phyloP scores from a whole-genome alignment of 1,284 basidiomycete genomes.

The Anthracocystis walkeri region DNA sequence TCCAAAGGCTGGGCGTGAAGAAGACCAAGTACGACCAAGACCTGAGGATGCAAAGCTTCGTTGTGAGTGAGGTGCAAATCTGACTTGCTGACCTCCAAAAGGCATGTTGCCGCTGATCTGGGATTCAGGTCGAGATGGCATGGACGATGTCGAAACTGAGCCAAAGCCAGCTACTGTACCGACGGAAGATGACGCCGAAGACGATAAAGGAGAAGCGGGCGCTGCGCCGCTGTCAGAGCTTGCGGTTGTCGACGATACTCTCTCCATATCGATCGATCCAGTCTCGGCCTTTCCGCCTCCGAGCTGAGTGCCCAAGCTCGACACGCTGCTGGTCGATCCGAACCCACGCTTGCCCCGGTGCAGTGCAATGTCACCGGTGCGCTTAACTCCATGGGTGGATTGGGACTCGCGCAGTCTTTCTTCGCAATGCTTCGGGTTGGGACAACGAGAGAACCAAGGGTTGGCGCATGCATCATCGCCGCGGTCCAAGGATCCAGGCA shows the following conservation, averaged over 20 bases:
- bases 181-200: slow-evolving; percentile 29
- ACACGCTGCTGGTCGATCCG: slow-evolving; percentile 42
- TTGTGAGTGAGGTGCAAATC: slow-evolving; percentile 22
- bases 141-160: slow-evolving; percentile 14
- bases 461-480: slow-evolving; percentile 58
- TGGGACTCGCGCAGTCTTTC: slow-evolving; percentile 20
- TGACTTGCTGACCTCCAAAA: slow-evolving; percentile 22
- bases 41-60: slow-evolving; percentile 20
- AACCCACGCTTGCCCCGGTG: slow-evolving; percentile 35
- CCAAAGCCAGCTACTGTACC: slow-evolving; percentile 26
- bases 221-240: slow-evolving; percentile 40
- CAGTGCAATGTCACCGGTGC: slow-evolving; percentile 27
- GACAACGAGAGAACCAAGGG: slow-evolving; percentile 61
- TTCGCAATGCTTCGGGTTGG: slow-evolving; percentile 53
- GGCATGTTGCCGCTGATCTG: slow-evolving; percentile 13
- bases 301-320: slow-evolving; percentile 40
- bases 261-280: slow-evolving; percentile 27
- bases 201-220: slow-evolving; percentile 33
- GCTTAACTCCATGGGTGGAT: slow-evolving; percentile 12
- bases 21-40: slow-evolving; percentile 28
- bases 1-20: slow-evolving; percentile 11
- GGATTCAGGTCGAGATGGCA: slow-evolving; percentile 24
- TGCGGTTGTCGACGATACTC: slow-evolving; percentile 23
- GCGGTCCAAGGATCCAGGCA: slow-evolving; percentile 50
- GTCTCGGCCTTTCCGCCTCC: slow-evolving; percentile 28